Base-by-base conservation (phyloP, 1,284 basidiomycete genomes). In the Phlebopus sp. region DNA sequence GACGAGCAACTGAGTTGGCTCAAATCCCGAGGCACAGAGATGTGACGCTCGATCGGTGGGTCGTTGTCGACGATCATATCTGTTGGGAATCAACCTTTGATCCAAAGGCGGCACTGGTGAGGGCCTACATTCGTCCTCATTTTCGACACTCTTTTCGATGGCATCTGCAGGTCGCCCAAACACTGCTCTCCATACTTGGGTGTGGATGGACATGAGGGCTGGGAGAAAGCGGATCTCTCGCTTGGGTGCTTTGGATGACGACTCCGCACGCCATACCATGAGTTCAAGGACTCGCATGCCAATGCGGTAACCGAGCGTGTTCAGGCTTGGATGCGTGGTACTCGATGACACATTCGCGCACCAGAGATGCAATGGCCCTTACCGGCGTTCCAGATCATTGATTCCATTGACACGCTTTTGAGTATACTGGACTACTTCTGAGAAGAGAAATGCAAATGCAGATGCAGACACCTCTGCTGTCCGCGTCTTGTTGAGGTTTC, bases 31-130 rank as follows among this genome's bases (percentile, higher is more conserved):
- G 96, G 97, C 19, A 98, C 87, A 15, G 92, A 93, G 53, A 99
- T 93, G 58, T 90, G 78, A 55, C 90, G 83, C 47, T 97, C 94
- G 55, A 98, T 79, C 17, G 89, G 81, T 10, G 97, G 95, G 62
- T 93, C 87, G 64, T 99, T 98, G 74, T 97, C 91, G 51, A 96
- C 90, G 55, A 99, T 92, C 97, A 99, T 98, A 70, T 98, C 94
- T 96, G 60, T 41, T 5, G 25, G 19, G 35, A 25, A 13, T 18
- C 1, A 7, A 29, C 1, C 41, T 63, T 42, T 50, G 52, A 18
- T 3, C 39, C 35, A 8, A 32, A 32, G 14, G n/a, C 4, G 10
- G 4, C 4, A 8, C 25, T 4, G 23, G n/a, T 7, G 1, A 5
- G 7, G 34, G 72, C 86, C 52, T 58, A 90, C 93, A 99, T 75